These are phyloP conservation scores for Paramecium sonneborni DNA, from an alignment of 73 alveolate genomes.

Conservation along the genomic window DNA sequence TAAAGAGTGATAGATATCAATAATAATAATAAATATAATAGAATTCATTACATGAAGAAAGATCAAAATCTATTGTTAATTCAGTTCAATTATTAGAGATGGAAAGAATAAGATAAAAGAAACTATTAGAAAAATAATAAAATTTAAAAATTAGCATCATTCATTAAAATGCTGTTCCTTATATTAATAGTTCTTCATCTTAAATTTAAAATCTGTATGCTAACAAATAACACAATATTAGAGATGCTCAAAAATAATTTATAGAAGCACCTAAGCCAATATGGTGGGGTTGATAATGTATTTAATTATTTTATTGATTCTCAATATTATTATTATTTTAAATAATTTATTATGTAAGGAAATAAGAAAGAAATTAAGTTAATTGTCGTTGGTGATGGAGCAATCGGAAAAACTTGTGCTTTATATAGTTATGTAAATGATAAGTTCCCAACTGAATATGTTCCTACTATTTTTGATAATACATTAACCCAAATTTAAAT, in stretches of 20 bases:
- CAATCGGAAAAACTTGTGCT: background rate
- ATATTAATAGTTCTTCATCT: conserved; percentile 10
- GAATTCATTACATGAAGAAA: background rate
- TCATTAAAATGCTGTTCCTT: conserved; percentile 22
- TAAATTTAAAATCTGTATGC: background rate
- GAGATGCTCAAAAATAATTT: background rate
- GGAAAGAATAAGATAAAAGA: background rate
- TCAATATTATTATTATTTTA: background rate
- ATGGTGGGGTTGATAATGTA: conserved; percentile 14
- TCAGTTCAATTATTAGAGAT: background rate
- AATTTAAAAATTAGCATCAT: background rate
- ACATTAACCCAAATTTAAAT: background rate
- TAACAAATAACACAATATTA: background rate
- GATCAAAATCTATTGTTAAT: background rate
- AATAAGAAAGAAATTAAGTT: background rate
- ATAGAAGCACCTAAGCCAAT: background rate
- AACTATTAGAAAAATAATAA: background rate
- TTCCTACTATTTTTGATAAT: conserved; percentile 13
- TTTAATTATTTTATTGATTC: background rate
- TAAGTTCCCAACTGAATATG: conserved; percentile 35
- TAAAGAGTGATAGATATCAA: conserved; percentile 27
- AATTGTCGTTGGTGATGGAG: conserved; percentile 45
- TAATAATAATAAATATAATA: background rate
- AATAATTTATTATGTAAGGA: background rate
- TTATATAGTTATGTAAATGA: background rate